phyloP scores from a whole-genome alignment of 768 basidiomycete species.

The Tephrocybe rancida region DNA sequence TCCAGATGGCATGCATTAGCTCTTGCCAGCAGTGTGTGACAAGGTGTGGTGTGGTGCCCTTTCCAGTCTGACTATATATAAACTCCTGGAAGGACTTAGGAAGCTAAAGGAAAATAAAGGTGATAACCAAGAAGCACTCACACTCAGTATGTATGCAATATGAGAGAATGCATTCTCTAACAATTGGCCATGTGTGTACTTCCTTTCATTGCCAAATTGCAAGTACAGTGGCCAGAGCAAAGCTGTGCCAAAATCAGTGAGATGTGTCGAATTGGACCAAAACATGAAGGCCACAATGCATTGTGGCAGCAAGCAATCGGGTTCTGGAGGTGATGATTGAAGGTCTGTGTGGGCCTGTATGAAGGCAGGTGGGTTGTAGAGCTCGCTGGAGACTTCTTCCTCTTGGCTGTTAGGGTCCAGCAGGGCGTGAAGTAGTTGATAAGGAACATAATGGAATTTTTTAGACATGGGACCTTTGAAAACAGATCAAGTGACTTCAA shows the following conservation, averaged over 20 bases:
- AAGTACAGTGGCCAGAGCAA: conserved; percentile 27
- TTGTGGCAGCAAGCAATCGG: conserved; percentile 15
- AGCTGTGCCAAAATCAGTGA: conserved; percentile 30
- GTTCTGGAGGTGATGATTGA: conserved; percentile 2
- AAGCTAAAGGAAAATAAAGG: not conserved
- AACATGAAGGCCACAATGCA: conserved; percentile 26
- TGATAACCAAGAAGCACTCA: not conserved
- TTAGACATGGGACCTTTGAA: no score
- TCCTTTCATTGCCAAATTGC: conserved; percentile 24
- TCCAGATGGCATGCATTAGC: conserved; percentile 31
- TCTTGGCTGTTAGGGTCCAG: no score
- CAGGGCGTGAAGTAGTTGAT: no score
- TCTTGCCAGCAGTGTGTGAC: conserved; percentile 32
- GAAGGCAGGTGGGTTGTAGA: conserved; percentile 10
- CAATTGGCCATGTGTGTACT: conserved; percentile 22
- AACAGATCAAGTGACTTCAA: no score
- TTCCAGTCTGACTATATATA: not conserved
- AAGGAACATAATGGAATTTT: no score
- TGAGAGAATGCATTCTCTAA: not conserved
- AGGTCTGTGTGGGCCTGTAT: not conserved
- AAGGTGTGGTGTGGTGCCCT: not conserved
- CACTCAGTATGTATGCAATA: conserved; percentile 15
- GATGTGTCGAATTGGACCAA: conserved; percentile 32
- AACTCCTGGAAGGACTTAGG: not conserved
- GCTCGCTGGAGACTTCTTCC: not conserved